Conservation (phyloP, 83 land plant genomes). For the Picea engelmannii region DNA sequence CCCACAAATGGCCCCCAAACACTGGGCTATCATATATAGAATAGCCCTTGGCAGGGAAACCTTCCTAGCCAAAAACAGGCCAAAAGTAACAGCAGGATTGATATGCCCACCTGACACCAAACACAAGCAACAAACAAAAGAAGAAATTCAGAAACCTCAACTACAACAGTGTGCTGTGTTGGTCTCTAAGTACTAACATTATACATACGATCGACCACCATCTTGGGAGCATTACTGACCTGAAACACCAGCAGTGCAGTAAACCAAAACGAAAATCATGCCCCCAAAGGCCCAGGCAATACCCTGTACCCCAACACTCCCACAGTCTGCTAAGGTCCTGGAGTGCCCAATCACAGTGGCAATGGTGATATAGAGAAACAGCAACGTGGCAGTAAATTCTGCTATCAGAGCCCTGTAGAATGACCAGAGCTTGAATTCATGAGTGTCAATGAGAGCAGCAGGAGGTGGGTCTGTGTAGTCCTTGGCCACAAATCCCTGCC, state of each 20-base stretch:
- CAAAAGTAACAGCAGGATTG: constrained; percentile 68
- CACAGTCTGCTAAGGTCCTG: constrained; percentile 24
- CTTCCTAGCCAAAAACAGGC: constrained; percentile 60
- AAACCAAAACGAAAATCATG: constrained; percentile 63
- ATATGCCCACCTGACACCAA: constrained; percentile 56
- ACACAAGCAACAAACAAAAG: not conserved
- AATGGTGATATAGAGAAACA: constrained; percentile 52
- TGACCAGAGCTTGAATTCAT: constrained; percentile 53
- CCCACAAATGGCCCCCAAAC: constrained; percentile 62
- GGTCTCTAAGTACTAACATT: too few species aligned
- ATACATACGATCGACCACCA: too few species aligned
- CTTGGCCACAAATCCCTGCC: constrained; percentile 21
- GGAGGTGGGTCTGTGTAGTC: constrained; percentile 62
- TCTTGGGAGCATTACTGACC: constrained; percentile 18
- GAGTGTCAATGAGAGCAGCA: constrained; percentile 28
- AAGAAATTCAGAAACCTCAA: too few species aligned
- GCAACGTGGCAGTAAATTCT: constrained; percentile 59
- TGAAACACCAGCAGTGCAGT: constrained; percentile 70
- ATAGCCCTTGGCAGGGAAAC: constrained; percentile 56
- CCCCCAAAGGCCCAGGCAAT: constrained; percentile 70
- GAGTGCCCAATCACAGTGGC: constrained; percentile 54
- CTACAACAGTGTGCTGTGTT: too few species aligned
- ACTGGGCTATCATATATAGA: constrained; percentile 63
- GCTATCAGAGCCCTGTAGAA: constrained; percentile 63
- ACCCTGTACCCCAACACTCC: constrained; percentile 52